Percentiles rank a stretch among this genome's conserved stretches.
phyloP scores from a whole-genome alignment of 2,329 filamentous ascomycete species.

The Scedosporium apiospermum region DNA sequence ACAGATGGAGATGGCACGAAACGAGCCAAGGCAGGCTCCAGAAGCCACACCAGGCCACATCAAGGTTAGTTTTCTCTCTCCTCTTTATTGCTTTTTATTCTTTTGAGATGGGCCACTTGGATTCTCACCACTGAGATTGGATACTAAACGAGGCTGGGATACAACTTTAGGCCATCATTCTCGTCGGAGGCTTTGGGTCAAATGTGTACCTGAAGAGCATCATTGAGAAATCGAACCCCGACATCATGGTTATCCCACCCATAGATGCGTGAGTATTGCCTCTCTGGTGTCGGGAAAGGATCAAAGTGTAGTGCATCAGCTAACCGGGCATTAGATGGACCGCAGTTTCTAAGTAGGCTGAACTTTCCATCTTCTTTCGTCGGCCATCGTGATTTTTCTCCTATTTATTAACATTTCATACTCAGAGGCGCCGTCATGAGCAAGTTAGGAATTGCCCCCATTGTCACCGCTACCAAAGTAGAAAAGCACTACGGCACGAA shows the following conservation, averaged over 20 bases:
- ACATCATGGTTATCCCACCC: too few relatives aligned
- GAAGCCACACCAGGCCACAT: too few relatives aligned
- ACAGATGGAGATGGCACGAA: too few relatives aligned
- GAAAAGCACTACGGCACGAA: background rate
- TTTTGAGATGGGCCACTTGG: background rate
- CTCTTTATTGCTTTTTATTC: background rate
- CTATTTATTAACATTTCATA: background rate
- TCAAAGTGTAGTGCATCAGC: background rate
- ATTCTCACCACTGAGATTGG: too few relatives aligned
- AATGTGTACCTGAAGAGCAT: background rate
- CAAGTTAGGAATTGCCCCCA: background rate
- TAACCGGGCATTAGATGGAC: background rate
- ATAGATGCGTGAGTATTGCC: background rate
- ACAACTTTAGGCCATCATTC: background rate
- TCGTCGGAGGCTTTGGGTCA: background rate
- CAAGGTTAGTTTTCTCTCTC: too few relatives aligned
- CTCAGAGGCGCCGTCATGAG: background rate
- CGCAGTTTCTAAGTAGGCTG: background rate
- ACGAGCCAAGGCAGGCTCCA: too few relatives aligned
- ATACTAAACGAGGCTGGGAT: too few relatives aligned
- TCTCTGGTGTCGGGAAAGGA: background rate
- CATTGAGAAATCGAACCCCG: background rate
- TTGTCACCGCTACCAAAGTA: background rate
- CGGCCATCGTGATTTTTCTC: too few relatives aligned
- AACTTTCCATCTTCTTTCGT: too few relatives aligned